These are phyloP conservation scores for Naematelia aurantialba DNA, from an alignment of 768 basidiomycete species.

Conservation along the genomic window DNA sequence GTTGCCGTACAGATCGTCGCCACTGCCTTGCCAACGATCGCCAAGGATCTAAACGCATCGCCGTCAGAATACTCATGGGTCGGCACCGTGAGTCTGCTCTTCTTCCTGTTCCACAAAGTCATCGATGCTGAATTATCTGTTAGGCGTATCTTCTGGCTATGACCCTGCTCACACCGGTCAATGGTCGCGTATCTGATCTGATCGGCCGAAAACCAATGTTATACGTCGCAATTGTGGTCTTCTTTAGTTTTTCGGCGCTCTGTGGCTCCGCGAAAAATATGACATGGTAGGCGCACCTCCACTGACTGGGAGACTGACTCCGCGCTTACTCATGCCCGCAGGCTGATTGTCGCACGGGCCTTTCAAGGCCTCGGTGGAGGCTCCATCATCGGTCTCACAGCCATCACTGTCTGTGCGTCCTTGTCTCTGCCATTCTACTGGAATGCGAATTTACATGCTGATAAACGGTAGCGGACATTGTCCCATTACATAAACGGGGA, in stretches of 20 bases:
- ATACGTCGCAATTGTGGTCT: conserved; percentile 38
- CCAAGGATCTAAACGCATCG: conserved; percentile 34
- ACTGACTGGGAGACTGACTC: not conserved
- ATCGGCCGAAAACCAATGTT: conserved; percentile 44
- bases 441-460: not conserved
- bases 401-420: conserved; percentile 30
- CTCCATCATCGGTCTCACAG: conserved; percentile 39
- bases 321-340: conserved; percentile 7
- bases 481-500: conserved; percentile 73
- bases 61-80: conserved; percentile 46
- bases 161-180: conserved; percentile 29
- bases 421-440: not conserved
- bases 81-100: conserved; percentile 30
- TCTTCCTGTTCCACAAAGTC: not conserved
- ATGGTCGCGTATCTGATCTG: conserved; percentile 43
- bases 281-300: conserved; percentile 21
- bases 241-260: conserved; percentile 37
- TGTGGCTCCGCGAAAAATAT: conserved; percentile 42
- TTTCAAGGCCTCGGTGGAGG: conserved; percentile 46
- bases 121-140: not conserved
- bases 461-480: conserved; percentile 59
- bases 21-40: conserved; percentile 41
- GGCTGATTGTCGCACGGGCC: conserved; percentile 35
- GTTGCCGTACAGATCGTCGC: conserved; percentile 30
- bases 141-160: conserved; percentile 30